These are phyloP conservation scores for Primulina eburnea DNA, from an alignment of 257 asterid species.

Conservation along the genomic window DNA sequence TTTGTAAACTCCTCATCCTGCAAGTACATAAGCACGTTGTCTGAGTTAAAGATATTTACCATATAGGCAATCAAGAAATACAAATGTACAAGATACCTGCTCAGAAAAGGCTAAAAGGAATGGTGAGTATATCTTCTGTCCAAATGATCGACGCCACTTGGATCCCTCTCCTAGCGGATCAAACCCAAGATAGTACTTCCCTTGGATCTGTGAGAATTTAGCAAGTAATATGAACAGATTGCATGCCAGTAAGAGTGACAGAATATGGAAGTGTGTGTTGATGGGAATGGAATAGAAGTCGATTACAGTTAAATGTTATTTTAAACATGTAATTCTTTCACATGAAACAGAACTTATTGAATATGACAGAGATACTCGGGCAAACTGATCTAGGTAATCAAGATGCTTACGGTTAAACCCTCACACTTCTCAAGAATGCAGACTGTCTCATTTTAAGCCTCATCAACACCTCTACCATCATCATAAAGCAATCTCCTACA, in stretches of 20 bases:
- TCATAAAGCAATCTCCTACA: constrained; percentile 85
- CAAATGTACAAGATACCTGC: constrained; percentile 46
- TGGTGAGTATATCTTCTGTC: constrained; percentile 95
- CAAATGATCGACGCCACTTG: constrained; percentile 92
- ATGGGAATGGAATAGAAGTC: background rate
- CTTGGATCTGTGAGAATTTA: constrained; percentile 54
- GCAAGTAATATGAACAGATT: constrained; percentile 13
- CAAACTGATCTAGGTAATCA: background rate
- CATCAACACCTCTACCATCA: constrained; percentile 87
- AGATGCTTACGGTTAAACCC: constrained; percentile 73
- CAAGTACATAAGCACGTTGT: constrained; percentile 12
- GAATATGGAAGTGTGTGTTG: background rate
- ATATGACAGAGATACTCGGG: background rate
- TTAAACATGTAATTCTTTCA: background rate
- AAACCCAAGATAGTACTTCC: constrained; percentile 71
- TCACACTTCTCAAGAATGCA: constrained; percentile 52
- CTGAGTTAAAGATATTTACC: constrained; percentile 9
- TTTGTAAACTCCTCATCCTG: constrained; percentile 62
- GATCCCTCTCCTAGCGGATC: constrained; percentile 91
- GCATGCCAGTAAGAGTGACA: background rate
- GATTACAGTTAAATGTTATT: background rate
- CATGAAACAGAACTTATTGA: background rate
- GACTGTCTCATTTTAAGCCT: constrained; percentile 82
- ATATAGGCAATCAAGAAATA: background rate
- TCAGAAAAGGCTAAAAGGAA: constrained; percentile 82